Percentiles rank a stretch among this genome's conserved stretches.
Evolutionary conservation across 352 stramenopile species (phyloP).

Genomic region (Globisporangium nunn): DNA sequence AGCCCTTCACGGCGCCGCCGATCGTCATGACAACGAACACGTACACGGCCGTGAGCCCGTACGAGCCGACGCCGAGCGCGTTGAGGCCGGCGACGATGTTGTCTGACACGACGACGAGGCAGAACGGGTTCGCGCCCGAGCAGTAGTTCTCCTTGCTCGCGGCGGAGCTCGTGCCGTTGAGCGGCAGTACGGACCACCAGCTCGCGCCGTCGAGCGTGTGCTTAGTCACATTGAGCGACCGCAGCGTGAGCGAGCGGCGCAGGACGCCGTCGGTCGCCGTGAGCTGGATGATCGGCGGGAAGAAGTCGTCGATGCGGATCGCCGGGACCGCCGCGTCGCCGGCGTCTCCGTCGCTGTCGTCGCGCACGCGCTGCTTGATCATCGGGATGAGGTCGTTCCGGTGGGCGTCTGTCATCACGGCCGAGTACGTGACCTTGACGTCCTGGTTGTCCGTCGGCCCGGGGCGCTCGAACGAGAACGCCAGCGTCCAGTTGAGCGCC

Average conservation of each 20-base stretch:
- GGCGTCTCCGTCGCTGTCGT: conserved; percentile 14
- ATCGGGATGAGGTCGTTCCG: conserved; percentile 62
- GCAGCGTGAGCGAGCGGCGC: conserved; percentile 43
- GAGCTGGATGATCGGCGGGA: conserved; percentile 64
- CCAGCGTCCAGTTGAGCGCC: conserved; percentile 65
- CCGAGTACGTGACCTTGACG: conserved; percentile 44
- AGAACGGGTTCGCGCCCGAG: conserved; percentile 46
- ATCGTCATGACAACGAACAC: conserved; percentile 86
- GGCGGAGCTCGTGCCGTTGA: conserved; percentile 13
- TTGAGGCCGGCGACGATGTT: conserved; percentile 81
- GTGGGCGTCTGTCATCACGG: conserved; percentile 43
- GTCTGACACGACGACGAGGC: conserved; percentile 78
- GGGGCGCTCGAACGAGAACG: conserved; percentile 57
- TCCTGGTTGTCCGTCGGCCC: conserved; percentile 53
- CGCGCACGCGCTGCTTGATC: conserved; percentile 53
- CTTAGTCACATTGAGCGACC: conserved; percentile 50
- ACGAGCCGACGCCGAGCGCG: conserved; percentile 74
- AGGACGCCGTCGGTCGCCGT: conserved; percentile 57
- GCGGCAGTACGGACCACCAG: conserved; percentile 64
- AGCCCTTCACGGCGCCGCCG: conserved; percentile 73
- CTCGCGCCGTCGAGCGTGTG: conserved; percentile 40
- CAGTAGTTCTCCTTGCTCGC: conserved; percentile 35
- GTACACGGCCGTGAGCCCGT: conserved; percentile 82
- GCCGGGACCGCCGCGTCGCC: conserved; percentile 15
- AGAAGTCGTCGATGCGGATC: conserved; percentile 46